These are phyloP conservation scores for Saturnispora ahearnii DNA, from an alignment of 805 yeast species.

Conservation along the genomic window DNA sequence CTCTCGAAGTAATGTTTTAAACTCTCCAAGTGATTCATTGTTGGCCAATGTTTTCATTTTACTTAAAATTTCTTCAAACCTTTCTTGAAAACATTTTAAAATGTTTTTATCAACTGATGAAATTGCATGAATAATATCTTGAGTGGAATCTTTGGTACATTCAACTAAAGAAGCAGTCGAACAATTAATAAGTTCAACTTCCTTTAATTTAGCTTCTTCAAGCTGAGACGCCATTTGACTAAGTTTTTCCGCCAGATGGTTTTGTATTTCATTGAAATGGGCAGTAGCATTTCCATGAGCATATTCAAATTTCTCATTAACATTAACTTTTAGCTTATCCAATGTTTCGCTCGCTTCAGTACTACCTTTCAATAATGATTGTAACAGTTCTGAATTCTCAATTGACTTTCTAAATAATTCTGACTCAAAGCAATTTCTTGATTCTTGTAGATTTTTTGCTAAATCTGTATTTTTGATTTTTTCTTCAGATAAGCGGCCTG, in stretches of 20 bases:
- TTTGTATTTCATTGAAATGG: background rate
- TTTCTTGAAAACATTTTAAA: background rate
- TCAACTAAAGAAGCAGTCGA: background rate
- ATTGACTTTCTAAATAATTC: slow-evolving; percentile 9
- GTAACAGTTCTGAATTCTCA: background rate
- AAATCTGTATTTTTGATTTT: slow-evolving; percentile 30
- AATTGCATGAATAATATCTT: background rate
- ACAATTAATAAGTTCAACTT: background rate
- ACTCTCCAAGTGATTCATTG: background rate
- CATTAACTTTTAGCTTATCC: background rate
- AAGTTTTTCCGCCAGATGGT: background rate
- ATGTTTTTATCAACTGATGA: slow-evolving; percentile 7
- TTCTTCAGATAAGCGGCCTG: slow-evolving; percentile 41
- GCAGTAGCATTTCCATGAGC: background rate
- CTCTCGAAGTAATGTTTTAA: background rate
- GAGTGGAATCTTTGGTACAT: slow-evolving; percentile 2
- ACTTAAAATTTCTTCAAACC: background rate
- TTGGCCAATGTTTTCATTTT: background rate
- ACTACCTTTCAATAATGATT: background rate
- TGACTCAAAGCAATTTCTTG: slow-evolving; percentile 9
- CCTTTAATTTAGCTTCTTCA: background rate
- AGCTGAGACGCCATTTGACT: background rate
- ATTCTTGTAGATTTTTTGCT: slow-evolving; percentile 16
- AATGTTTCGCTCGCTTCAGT: background rate
- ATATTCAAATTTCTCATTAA: background rate